A percentile compares a stretch with the other conserved stretches of the same genome.
Conservation (phyloP, 148 eudicot genomes). For the Drosera capensis region DNA sequence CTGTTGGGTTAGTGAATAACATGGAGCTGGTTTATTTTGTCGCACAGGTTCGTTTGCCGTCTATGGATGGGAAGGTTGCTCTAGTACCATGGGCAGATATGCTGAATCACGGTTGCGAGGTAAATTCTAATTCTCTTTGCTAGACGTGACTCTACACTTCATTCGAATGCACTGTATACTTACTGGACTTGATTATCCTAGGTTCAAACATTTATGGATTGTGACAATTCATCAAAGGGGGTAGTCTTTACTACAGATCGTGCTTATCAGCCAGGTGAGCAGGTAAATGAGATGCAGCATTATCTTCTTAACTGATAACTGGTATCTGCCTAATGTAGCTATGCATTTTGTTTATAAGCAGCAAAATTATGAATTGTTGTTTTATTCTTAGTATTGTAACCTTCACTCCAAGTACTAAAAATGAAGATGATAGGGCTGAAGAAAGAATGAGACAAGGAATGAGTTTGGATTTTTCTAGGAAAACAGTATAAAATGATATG, state of each 20-base stretch:
- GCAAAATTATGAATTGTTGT: no score
- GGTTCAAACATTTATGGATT: conserved; percentile 89
- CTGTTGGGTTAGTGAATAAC: not conserved
- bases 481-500: no score
- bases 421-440: no score
- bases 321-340: no score
- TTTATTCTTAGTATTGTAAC: no score
- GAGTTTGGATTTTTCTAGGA: no score
- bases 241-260: conserved; percentile 87
- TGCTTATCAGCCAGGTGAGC: conserved; percentile 96
- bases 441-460: no score
- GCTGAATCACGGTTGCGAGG: conserved; percentile 90
- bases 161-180: not conserved
- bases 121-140: conserved; percentile 7
- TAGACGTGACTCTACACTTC: not conserved
- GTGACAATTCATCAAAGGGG: conserved; percentile 77
- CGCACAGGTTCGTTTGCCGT: conserved; percentile 82
- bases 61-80: conserved; percentile 86
- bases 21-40: not conserved
- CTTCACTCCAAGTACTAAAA: no score
- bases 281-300: conserved; percentile 54
- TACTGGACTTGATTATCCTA: conserved; percentile 15
- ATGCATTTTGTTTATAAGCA: no score
- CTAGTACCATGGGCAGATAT: conserved; percentile 99
- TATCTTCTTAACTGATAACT: not conserved